Percentiles rank a stretch among this genome's conserved stretches.
Evolutionary conservation across 2,329 filamentous ascomycete species (phyloP).

Genomic region (Fusarium continuum): DNA sequence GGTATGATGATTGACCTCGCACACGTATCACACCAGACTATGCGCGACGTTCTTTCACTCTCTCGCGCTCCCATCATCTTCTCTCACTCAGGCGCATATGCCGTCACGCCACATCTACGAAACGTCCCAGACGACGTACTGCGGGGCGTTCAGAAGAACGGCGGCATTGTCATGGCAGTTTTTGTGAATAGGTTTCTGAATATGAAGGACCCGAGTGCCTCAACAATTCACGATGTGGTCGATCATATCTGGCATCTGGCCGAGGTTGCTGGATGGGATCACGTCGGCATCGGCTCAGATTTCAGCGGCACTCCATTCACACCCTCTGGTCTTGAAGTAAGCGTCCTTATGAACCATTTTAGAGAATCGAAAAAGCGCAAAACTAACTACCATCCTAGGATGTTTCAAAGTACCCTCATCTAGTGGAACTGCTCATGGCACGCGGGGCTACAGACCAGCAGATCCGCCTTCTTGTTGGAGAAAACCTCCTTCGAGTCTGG

Average conservation of each 20-base stretch:
- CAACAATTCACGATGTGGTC: neutral
- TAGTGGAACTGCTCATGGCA: neutral
- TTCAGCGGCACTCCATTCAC: neutral
- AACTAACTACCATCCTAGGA: too few relatives aligned
- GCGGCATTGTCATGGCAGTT: neutral
- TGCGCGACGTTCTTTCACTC: neutral
- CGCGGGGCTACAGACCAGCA: conserved; percentile 2
- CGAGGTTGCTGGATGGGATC: neutral
- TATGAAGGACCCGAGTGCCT: conserved; percentile 13
- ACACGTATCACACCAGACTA: neutral
- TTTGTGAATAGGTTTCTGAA: too few relatives aligned
- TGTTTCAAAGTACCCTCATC: neutral
- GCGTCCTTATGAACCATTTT: too few relatives aligned
- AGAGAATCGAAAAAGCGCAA: too few relatives aligned
- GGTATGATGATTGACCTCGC: conserved; percentile 17
- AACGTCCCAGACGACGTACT: neutral
- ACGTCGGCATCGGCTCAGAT: neutral
- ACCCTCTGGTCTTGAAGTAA: neutral
- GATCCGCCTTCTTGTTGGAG: neutral
- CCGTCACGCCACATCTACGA: neutral
- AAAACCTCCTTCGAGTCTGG: conserved; percentile 5
- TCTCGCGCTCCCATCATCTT: neutral
- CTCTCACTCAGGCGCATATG: conserved; percentile 8
- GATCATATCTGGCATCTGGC: conserved; percentile 10
- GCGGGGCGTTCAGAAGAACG: neutral